A percentile compares a stretch with the other conserved stretches of the same genome.
phyloP scores from a whole-genome alignment of 306 rosid species.

The Trichosanthes cucumerina region DNA sequence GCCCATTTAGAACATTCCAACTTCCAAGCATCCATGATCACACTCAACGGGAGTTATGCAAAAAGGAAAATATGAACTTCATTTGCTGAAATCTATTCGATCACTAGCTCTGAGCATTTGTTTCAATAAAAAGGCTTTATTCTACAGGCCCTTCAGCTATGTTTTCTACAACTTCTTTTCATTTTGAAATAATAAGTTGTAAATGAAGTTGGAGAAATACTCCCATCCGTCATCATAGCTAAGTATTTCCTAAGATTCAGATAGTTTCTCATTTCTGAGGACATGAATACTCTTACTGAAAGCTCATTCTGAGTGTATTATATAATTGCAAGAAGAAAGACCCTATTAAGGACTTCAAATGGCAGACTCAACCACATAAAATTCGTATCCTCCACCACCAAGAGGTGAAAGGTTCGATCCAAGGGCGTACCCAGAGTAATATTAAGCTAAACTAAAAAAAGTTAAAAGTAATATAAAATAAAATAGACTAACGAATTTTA shows the following conservation, averaged over 20 bases:
- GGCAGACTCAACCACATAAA: neutral
- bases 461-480: neutral
- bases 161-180: neutral
- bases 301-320: neutral
- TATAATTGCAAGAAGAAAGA: neutral
- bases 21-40: constrained; percentile 8
- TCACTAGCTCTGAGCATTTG: neutral
- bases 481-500: neutral
- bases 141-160: neutral
- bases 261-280: neutral
- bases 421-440: neutral
- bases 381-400: no score
- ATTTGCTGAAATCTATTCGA: neutral
- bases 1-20: constrained; percentile 10
- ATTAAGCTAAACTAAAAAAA: neutral
- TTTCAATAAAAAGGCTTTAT: neutral
- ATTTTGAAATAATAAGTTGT: neutral
- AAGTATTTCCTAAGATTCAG: neutral
- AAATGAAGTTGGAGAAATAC: neutral
- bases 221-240: neutral
- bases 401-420: no score
- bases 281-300: neutral
- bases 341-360: neutral
- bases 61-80: neutral
- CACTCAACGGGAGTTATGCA: neutral